Percentiles rank a stretch among this genome's conserved stretches.
phyloP scores from a whole-genome alignment of 371 early-diverging fungal genomes.

The Choanephora cucurbitarum region DNA sequence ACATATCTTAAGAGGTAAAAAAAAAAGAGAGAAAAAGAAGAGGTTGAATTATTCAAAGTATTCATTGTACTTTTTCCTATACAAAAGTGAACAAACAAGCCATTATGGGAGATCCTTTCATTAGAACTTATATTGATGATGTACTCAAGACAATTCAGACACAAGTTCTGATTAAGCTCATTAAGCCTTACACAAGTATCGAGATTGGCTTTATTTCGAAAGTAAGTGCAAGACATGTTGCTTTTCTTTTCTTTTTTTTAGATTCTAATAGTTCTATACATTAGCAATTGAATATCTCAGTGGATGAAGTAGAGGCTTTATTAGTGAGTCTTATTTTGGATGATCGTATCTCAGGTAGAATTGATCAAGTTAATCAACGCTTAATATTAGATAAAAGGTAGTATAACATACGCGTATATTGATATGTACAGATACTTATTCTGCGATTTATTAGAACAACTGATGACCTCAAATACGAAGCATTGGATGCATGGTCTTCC shows the following conservation, averaged over 20 bases:
- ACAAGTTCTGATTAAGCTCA: slow-evolving; percentile 81
- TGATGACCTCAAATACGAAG: slow-evolving; percentile 68
- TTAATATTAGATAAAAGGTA: slow-evolving; percentile 73
- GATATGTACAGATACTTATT: not conserved
- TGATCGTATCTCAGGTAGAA: slow-evolving; percentile 77
- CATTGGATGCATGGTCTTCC: slow-evolving; percentile 74
- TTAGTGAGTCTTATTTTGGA: slow-evolving; percentile 87
- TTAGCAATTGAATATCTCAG: slow-evolving; percentile 77
- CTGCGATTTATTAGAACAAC: slow-evolving; percentile 50
- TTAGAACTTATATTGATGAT: slow-evolving; percentile 86
- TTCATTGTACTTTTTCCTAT: too few relatives aligned
- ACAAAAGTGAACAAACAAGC: slow-evolving; percentile 61
- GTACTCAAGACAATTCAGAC: slow-evolving; percentile 88
- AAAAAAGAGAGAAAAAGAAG: not conserved
- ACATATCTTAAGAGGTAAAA: slow-evolving; percentile 65
- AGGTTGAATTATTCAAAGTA: not conserved
- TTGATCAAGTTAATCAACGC: slow-evolving; percentile 83
- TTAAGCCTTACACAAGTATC: slow-evolving; percentile 91
- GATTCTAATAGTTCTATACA: not conserved
- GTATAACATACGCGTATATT: slow-evolving; percentile 13
- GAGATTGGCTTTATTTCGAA: slow-evolving; percentile 77
- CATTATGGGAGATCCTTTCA: slow-evolving; percentile 91
- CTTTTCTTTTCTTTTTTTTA: not conserved
- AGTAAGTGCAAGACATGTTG: slow-evolving; percentile 52
- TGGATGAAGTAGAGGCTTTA: slow-evolving; percentile 81